These are phyloP conservation scores for Cantharellus cinnabarinus DNA, from an alignment of 768 basidiomycete species.

Conservation along the genomic window DNA sequence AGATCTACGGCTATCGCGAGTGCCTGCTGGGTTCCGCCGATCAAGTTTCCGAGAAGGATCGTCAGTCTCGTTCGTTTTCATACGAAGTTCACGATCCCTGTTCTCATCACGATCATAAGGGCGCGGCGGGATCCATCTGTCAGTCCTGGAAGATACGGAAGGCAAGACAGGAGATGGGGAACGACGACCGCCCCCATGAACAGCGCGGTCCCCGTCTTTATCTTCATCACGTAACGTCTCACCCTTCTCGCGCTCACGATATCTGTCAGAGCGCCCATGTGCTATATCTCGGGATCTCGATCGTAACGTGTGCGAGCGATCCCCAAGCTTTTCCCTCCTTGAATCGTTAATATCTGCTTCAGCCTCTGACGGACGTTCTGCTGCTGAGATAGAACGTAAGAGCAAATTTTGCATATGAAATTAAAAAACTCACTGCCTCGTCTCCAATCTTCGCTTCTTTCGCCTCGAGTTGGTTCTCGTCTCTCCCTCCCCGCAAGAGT, in stretches of 20 bases:
- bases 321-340: not conserved
- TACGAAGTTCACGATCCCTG: not conserved
- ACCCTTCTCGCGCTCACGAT: not conserved
- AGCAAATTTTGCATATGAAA: no score
- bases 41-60: not conserved
- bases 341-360: not conserved
- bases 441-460: constrained; percentile 68
- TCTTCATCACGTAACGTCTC: not conserved
- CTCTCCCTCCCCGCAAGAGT: constrained; percentile 32
- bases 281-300: not conserved
- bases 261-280: not conserved
- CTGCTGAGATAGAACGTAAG: no score
- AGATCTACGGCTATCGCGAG: constrained; percentile 11
- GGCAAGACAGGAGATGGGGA: constrained; percentile 18
- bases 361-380: not conserved
- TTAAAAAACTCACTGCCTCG: constrained; percentile 28
- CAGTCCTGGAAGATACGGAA: constrained; percentile 14
- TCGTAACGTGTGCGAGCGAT: not conserved
- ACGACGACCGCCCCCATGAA: constrained; percentile 9
- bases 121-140: constrained; percentile 16
- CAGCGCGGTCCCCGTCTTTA: not conserved
- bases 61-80: not conserved
- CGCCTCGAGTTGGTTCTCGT: constrained; percentile 43
- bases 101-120: constrained; percentile 8
- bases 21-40: not conserved